These are phyloP conservation scores for Epithele typhae DNA, from an alignment of 768 basidiomycete genomes.

Conservation along the genomic window DNA sequence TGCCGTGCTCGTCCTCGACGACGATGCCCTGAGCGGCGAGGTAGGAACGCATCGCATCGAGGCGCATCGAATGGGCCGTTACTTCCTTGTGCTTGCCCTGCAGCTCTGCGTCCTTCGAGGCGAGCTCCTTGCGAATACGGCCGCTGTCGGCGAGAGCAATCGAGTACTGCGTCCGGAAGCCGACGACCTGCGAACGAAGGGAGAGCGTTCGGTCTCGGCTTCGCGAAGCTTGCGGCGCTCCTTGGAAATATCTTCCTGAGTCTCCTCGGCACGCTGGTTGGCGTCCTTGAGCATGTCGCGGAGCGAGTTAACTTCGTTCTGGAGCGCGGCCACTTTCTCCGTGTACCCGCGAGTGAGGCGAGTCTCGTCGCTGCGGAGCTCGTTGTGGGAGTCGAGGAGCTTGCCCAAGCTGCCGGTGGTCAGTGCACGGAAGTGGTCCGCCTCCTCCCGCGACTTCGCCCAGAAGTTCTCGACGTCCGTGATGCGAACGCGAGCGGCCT, in stretches of 20 bases:
- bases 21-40: conserved; percentile 85
- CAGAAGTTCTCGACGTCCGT: conserved; percentile 86
- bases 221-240: conserved; percentile 65
- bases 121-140: conserved; percentile 63
- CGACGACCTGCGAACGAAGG: conserved; percentile 70
- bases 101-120: conserved; percentile 60
- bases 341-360: conserved; percentile 67
- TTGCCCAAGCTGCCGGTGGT: conserved; percentile 86
- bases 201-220: conserved; percentile 59
- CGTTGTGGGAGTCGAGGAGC: conserved; percentile 82
- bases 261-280: conserved; percentile 64
- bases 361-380: conserved; percentile 81
- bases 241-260: conserved; percentile 57
- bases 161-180: conserved; percentile 69
- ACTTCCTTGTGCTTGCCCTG: conserved; percentile 60
- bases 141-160: conserved; percentile 65
- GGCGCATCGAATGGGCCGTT: conserved; percentile 66
- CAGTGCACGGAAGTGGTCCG: conserved; percentile 81
- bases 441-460: conserved; percentile 90
- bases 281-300: conserved; percentile 79
- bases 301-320: conserved; percentile 70
- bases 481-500: conserved; percentile 59
- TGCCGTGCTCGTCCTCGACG: conserved; percentile 63
- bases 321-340: conserved; percentile 79
- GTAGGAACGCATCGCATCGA: conserved; percentile 79